Evolutionary conservation across 768 basidiomycete genomes (phyloP).

Genomic region (Rhodosporidiobolus sp.): DNA sequence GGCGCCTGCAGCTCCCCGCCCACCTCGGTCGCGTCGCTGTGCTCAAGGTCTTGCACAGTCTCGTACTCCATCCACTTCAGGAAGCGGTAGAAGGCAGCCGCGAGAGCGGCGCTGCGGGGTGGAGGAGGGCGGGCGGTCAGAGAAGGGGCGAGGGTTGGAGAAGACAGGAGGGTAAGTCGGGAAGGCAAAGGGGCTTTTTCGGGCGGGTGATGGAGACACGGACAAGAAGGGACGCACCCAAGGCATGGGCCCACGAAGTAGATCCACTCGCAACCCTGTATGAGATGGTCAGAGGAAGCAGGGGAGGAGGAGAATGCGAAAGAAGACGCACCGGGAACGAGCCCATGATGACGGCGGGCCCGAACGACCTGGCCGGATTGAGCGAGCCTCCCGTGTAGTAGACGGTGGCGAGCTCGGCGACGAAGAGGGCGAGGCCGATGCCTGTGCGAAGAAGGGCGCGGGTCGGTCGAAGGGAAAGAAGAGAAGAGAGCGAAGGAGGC

Average conservation of each 20-base stretch:
- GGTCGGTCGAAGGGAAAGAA: slow-evolving; percentile 14
- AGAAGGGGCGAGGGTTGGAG: too few species aligned
- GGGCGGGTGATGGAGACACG: too few species aligned
- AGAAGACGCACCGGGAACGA: slow-evolving; percentile 34
- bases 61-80: slow-evolving; percentile 25
- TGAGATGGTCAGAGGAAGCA: neutral
- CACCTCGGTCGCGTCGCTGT: too few species aligned
- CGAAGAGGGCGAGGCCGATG: slow-evolving; percentile 49
- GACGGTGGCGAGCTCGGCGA: slow-evolving; percentile 31
- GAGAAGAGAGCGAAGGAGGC: neutral
- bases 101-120: neutral
- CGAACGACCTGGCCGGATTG: slow-evolving; percentile 20
- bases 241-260: too few species aligned
- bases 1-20: too few species aligned
- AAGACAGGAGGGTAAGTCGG: too few species aligned
- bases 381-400: slow-evolving; percentile 29
- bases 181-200: too few species aligned
- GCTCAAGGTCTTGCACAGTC: neutral
- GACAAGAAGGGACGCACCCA: too few species aligned
- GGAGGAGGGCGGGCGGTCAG: too few species aligned
- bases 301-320: neutral
- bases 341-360: slow-evolving; percentile 28
- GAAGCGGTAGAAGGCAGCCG: slow-evolving; percentile 18
- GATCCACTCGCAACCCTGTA: neutral
- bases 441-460: slow-evolving; percentile 50